Conservation (phyloP, 2,329 filamentous ascomycete genomes). For the Fusarium hainanense region DNA sequence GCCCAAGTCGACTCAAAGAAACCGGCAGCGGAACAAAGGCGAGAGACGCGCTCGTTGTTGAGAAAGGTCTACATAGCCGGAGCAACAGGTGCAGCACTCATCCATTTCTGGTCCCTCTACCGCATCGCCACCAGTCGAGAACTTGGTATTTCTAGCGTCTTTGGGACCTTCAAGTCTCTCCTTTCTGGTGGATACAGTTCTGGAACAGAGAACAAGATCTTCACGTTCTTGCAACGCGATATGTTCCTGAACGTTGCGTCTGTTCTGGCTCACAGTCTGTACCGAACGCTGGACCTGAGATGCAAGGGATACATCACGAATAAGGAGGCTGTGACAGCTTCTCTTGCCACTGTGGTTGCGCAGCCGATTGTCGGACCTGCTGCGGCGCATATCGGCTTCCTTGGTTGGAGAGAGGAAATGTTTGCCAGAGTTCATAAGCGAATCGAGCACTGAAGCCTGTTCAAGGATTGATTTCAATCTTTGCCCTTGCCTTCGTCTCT, state of each 20-base stretch:
- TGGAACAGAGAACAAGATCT: not conserved
- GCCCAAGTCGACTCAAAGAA: rapidly evolving
- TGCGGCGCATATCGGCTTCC: slow-evolving; percentile 8
- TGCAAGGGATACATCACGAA: not conserved
- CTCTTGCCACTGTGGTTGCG: not conserved
- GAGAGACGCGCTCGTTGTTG: rapidly evolving
- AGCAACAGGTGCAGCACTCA: not conserved
- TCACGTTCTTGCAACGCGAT: slow-evolving; percentile 1
- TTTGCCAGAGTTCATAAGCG: not conserved
- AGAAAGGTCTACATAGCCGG: not conserved
- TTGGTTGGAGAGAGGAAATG: slow-evolving; percentile 13
- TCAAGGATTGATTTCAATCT: too few relatives aligned
- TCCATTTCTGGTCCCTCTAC: not conserved
- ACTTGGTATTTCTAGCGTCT: not conserved
- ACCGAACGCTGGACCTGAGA: not conserved
- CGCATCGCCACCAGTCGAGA: not conserved
- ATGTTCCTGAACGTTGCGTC: slow-evolving; percentile 1
- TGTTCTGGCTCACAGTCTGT: not conserved
- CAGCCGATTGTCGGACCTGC: slow-evolving; percentile 12
- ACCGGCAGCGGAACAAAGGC: rapidly evolving
- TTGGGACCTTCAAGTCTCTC: not conserved
- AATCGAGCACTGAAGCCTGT: not conserved
- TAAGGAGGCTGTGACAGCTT: not conserved
- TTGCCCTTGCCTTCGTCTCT: too few relatives aligned
- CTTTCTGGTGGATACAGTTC: not conserved